phyloP scores from a whole-genome alignment of 345 rosid genomes.

The Hevea brasiliensis region DNA sequence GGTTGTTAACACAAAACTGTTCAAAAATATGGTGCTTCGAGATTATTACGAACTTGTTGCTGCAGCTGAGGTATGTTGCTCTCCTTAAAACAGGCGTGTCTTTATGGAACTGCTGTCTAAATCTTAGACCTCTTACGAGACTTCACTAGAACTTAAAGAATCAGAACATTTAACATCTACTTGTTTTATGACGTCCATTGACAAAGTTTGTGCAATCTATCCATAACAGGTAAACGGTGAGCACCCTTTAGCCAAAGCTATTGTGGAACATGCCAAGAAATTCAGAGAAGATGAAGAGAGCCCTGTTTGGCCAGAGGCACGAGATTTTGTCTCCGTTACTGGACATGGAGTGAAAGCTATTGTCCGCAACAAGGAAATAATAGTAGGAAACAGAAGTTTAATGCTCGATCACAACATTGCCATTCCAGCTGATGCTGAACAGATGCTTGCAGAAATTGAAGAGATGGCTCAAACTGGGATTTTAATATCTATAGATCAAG shows the following conservation, averaged over 20 bases:
- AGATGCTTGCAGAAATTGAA: slow-evolving; percentile 68
- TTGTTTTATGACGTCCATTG: neutral
- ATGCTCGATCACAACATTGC: slow-evolving; percentile 45
- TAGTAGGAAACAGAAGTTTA: slow-evolving; percentile 79
- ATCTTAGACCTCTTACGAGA: neutral
- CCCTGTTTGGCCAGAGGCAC: slow-evolving; percentile 79
- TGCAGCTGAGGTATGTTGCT: slow-evolving; percentile 68
- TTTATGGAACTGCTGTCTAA: no score
- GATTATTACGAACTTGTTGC: slow-evolving; percentile 81
- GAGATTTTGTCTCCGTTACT: slow-evolving; percentile 59
- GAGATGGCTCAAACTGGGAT: slow-evolving; percentile 79
- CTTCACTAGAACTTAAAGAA: neutral
- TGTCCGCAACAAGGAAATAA: slow-evolving; percentile 58
- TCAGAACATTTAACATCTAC: neutral
- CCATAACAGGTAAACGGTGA: slow-evolving; percentile 65
- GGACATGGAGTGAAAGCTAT: slow-evolving; percentile 86
- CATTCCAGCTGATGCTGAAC: slow-evolving; percentile 62
- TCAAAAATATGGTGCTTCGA: slow-evolving; percentile 63
- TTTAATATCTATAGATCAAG: slow-evolving; percentile 58
- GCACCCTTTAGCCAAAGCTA: slow-evolving; percentile 88
- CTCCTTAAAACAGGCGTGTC: neutral
- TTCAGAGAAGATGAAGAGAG: slow-evolving; percentile 78
- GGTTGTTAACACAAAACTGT: slow-evolving; percentile 69
- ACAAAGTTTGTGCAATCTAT: neutral
- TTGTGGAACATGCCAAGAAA: slow-evolving; percentile 73